Base-by-base conservation (phyloP, 768 basidiomycete species). In the Pleurotus djamor region DNA sequence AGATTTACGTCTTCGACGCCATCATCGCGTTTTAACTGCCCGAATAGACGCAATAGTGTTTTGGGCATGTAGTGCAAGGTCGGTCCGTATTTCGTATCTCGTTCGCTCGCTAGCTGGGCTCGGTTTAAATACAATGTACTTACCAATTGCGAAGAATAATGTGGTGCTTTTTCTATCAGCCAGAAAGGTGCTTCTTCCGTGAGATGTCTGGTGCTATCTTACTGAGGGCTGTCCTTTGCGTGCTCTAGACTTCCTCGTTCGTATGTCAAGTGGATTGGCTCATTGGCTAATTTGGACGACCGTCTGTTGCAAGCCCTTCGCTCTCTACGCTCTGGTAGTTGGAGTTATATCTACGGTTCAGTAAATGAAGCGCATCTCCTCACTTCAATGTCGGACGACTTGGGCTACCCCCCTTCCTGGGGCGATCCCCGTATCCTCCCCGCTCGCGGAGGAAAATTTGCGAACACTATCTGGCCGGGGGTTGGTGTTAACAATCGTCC, bases 131-230 rank as follows among this genome's bases (percentile, higher is more conserved):
- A 32, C 17, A 45, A 58, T 50, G 17, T 32, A 38, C 58, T 62
- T 45, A 34, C 48, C 47, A 50, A 48, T 52, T 16, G 45, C 14
- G 13, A 48, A 92, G 91, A 66, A 91, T 92, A 57, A 92, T 92
- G 89, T 92, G 91, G 91, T 92, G 91, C 65, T 93, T 89, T 71
- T 87, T 91, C 68, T 92, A 93, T 65, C 77, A 87, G 66, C 89
- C 91, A 4, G 75, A 83, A 62, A 83, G 87, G 89, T 91, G 33
- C 17, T 37, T 38, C 16, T 49, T 49, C 38, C 14, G 35, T 7
- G 34, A 33, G 17, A 52, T 32, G 17, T 12, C 50, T 7, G 21
- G 51, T 48, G 13, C 16, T 16, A 57, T 56, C 58, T 61, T 51
- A 60, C 35, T 57, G 32, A 55, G 57, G 17, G 44, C 12, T 36